phyloP scores from a whole-genome alignment of 352 stramenopile genomes.

The Phytophthora cactorum region DNA sequence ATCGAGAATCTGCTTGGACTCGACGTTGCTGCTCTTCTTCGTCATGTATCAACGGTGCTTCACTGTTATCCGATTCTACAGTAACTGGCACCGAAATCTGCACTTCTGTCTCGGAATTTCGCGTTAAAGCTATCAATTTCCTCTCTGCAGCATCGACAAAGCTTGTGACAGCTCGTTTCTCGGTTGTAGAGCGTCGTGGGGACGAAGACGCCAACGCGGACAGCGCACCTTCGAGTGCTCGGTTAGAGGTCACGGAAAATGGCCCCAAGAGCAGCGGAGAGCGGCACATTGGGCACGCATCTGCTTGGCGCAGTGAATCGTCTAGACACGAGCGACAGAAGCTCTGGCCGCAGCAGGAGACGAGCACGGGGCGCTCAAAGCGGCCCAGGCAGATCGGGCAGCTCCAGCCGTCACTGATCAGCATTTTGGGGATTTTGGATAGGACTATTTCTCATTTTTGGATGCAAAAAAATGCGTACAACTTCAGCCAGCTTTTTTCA shows the following conservation, averaged over 20 bases:
- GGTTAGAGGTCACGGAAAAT: conserved; percentile 60
- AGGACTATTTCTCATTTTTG: conserved; percentile 1
- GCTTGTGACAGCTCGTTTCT: background rate
- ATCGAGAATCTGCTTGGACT: conserved; percentile 8
- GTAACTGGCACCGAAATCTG: conserved; percentile 10
- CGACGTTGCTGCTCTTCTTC: conserved; percentile 5
- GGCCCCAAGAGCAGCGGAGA: conserved; percentile 50
- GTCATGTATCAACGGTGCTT: conserved; percentile 8
- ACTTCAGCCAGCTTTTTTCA: background rate
- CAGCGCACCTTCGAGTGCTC: conserved; percentile 52
- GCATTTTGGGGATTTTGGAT: conserved; percentile 14
- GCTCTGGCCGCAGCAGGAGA: conserved; percentile 70
- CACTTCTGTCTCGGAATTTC: conserved; percentile 17
- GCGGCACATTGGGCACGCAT: conserved; percentile 68
- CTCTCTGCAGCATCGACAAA: conserved; percentile 19
- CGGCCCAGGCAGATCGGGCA: conserved; percentile 66
- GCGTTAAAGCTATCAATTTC: conserved; percentile 10
- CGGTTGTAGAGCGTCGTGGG: background rate
- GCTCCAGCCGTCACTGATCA: conserved; percentile 30
- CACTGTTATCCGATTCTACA: conserved; percentile 4
- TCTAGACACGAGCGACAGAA: conserved; percentile 68
- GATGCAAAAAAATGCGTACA: background rate
- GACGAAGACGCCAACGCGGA: conserved; percentile 23
- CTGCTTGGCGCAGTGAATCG: conserved; percentile 39
- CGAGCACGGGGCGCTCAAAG: conserved; percentile 53